These are phyloP conservation scores for Talaromyces sp. DNA, from an alignment of 2,329 filamentous ascomycete species.

Conservation along the genomic window DNA sequence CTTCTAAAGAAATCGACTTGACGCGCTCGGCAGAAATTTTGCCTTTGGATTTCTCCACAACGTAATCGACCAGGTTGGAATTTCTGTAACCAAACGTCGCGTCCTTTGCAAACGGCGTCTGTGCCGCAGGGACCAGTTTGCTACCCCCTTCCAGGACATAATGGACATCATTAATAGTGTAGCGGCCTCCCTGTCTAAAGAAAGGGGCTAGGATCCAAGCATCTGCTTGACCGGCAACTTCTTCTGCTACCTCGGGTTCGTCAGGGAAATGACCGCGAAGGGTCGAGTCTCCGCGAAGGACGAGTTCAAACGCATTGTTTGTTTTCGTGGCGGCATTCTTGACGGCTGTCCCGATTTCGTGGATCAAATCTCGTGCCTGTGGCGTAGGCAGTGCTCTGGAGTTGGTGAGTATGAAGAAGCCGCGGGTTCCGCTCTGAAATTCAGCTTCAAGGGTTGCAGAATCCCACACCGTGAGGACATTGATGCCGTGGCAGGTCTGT, in stretches of 20 bases:
- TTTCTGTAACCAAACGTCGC: conserved; percentile 54
- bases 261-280: conserved; percentile 53
- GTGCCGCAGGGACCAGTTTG: conserved; percentile 44
- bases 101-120: conserved; percentile 54
- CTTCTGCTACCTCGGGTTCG: conserved; percentile 49
- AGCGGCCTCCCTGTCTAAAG: conserved; percentile 54
- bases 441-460: conserved; percentile 39
- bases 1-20: conserved; percentile 41
- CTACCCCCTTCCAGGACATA: conserved; percentile 49
- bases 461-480: conserved; percentile 53
- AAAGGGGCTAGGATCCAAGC: conserved; percentile 55
- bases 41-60: conserved; percentile 50
- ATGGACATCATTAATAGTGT: conserved; percentile 54
- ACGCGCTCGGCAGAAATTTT: conserved; percentile 35
- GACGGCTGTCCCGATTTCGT: conserved; percentile 48
- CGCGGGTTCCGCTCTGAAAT: conserved; percentile 34
- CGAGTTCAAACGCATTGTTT: conserved; percentile 46
- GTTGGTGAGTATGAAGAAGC: conserved; percentile 59
- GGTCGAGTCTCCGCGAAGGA: conserved; percentile 54
- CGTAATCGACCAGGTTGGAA: conserved; percentile 50
- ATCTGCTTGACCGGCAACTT: conserved; percentile 46
- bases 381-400: conserved; percentile 50
- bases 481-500: conserved; percentile 56
- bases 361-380: conserved; percentile 45
- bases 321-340: conserved; percentile 38